phyloP scores from a whole-genome alignment of 495 filamentous ascomycete species.

The Aspergillus coremiiformis region DNA sequence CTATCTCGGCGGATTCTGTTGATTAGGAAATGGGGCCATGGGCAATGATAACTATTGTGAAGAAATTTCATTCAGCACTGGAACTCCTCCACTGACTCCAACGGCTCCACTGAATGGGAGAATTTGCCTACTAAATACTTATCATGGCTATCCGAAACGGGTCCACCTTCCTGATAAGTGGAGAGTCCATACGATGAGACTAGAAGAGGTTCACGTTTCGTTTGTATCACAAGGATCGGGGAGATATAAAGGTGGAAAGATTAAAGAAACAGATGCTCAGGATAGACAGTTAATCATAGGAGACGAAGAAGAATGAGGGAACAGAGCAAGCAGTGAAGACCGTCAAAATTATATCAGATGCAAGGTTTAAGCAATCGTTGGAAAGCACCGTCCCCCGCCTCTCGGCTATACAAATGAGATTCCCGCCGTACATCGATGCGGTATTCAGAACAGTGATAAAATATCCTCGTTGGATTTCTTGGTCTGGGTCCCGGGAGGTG shows the following conservation, averaged over 20 bases:
- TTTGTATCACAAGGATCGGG: background rate
- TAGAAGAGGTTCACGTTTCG: too few relatives aligned
- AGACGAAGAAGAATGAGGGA: background rate
- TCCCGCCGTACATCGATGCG: background rate
- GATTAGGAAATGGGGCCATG: too few relatives aligned
- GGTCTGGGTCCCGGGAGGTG: constrained; percentile 20
- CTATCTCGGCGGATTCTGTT: too few relatives aligned
- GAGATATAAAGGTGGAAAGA: background rate
- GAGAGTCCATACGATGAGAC: too few relatives aligned
- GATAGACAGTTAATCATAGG: background rate
- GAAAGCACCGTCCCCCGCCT: background rate
- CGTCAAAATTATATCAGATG: background rate
- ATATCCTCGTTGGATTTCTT: constrained; percentile 83
- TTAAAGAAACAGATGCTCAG: background rate
- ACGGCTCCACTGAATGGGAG: background rate
- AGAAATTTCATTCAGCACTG: too few relatives aligned
- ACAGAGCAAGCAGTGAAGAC: background rate
- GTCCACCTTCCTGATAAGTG: too few relatives aligned
- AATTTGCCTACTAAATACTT: too few relatives aligned
- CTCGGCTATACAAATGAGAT: background rate
- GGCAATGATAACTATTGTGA: too few relatives aligned
- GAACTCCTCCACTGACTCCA: background rate
- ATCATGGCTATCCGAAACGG: too few relatives aligned
- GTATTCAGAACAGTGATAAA: constrained; percentile 69
- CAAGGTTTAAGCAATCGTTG: background rate